phyloP scores from a whole-genome alignment of 306 rosid species.

The Arachis stenosperma region DNA sequence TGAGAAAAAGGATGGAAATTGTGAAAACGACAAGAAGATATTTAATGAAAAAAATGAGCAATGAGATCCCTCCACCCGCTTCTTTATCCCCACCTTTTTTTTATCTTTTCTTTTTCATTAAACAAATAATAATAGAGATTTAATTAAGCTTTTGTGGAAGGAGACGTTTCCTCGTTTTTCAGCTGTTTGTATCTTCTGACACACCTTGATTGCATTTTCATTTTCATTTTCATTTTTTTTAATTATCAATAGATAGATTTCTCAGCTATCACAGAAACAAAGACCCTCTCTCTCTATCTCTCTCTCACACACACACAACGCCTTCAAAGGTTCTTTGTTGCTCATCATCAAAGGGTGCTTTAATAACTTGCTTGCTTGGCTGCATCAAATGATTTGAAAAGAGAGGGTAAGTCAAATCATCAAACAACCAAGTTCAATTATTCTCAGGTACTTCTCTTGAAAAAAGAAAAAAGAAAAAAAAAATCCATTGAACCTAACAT shows the following conservation, averaged over 20 bases:
- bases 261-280: conserved; percentile 23
- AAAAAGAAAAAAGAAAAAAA: conserved; percentile 35
- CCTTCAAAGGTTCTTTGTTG: conserved; percentile 51
- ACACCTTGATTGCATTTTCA: conserved; percentile 54
- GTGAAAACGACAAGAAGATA: conserved; percentile 94
- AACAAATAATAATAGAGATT: conserved; percentile 31
- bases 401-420: conserved; percentile 79
- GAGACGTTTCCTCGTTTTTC: conserved; percentile 98
- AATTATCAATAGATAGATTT: conserved; percentile 34
- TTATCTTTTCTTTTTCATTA: conserved; percentile 6
- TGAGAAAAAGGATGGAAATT: conserved; percentile 35
- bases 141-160: conserved; percentile 68
- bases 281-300: conserved; percentile 47
- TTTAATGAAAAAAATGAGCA: conserved; percentile 73
- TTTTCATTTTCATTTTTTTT: background rate
- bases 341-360: conserved; percentile 66
- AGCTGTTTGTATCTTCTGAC: conserved; percentile 87
- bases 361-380: conserved; percentile 35
- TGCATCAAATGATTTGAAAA: conserved; percentile 80
- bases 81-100: conserved; percentile 44
- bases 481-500: conserved; percentile 30
- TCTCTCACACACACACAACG: background rate
- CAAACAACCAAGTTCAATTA: conserved; percentile 44
- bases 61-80: conserved; percentile 66
- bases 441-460: conserved; percentile 64